phyloP scores from a whole-genome alignment of 2,329 filamentous ascomycete species.

The Phoma sp. region DNA sequence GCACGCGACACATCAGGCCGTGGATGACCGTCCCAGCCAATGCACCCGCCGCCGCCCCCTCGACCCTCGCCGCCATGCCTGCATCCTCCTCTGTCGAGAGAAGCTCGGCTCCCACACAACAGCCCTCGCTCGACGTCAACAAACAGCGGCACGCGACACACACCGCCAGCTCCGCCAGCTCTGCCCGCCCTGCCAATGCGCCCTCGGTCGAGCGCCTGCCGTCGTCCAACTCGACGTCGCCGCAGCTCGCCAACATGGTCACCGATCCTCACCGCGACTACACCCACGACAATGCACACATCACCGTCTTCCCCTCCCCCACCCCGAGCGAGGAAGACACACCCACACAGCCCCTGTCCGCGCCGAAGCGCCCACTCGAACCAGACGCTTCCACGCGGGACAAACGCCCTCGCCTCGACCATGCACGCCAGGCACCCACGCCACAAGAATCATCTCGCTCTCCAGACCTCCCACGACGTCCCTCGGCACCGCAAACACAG shows the following conservation, averaged over 20 bases:
- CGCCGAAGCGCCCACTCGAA: neutral
- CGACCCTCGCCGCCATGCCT: neutral
- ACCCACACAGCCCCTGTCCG: neutral
- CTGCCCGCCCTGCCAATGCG: neutral
- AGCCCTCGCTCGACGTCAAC: slow-evolving; percentile 5
- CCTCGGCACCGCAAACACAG: slow-evolving; percentile 9
- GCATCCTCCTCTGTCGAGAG: slow-evolving; percentile 1
- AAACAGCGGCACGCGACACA: slow-evolving; percentile 1
- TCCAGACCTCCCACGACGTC: neutral
- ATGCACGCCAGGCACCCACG: neutral
- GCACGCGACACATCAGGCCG: slow-evolving; percentile 37
- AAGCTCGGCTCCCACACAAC: slow-evolving; percentile 22
- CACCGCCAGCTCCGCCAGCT: neutral
- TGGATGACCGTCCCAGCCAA: slow-evolving; percentile 34
- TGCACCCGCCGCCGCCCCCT: neutral
- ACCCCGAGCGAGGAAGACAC: slow-evolving; percentile 64
- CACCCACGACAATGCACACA: slow-evolving; percentile 3
- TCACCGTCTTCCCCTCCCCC: slow-evolving; percentile 64
- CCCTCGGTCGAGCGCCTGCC: slow-evolving; percentile 22
- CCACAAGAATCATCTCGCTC: neutral
- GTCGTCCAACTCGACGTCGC: slow-evolving; percentile 44
- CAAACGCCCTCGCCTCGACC: neutral
- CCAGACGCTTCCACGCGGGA: neutral
- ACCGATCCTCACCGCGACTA: slow-evolving; percentile 6
- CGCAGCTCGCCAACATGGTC: slow-evolving; percentile 40